A percentile compares a stretch with the other conserved stretches of the same genome.
These are phyloP conservation scores for Mariannaea elegans DNA, from an alignment of 2,329 filamentous ascomycete species.

Conservation along the genomic window DNA sequence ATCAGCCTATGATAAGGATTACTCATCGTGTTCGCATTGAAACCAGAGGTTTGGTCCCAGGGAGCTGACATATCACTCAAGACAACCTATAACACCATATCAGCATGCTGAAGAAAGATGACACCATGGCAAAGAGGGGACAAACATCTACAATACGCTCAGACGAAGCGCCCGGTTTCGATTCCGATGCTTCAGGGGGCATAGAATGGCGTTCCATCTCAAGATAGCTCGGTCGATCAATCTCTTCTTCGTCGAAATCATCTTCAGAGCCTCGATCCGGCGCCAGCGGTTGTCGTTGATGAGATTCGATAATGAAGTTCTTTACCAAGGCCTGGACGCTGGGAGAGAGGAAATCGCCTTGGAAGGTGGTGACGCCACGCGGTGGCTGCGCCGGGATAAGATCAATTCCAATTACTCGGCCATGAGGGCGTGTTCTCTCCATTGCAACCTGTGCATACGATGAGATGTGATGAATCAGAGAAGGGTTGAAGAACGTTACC, in stretches of 20 bases:
- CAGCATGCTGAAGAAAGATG: slow-evolving; percentile 7
- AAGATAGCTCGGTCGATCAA: slow-evolving; percentile 67
- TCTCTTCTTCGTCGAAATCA: slow-evolving; percentile 31
- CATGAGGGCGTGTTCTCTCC: slow-evolving; percentile 77
- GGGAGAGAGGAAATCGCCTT: slow-evolving; percentile 88
- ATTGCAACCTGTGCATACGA: slow-evolving; percentile 72
- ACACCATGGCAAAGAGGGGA: slow-evolving; percentile 16
- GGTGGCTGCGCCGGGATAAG: slow-evolving; percentile 93
- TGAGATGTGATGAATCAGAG: background rate
- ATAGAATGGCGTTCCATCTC: slow-evolving; percentile 65
- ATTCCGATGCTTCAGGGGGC: background rate
- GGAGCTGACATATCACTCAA: slow-evolving; percentile 99
- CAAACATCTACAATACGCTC: slow-evolving; percentile 73
- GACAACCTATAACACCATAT: slow-evolving; percentile 67
- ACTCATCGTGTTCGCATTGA: slow-evolving; percentile 90
- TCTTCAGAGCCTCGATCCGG: slow-evolving; percentile 23
- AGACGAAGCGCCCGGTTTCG: slow-evolving; percentile 32
- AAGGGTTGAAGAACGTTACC: slow-evolving; percentile 49
- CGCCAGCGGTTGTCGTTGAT: slow-evolving; percentile 36
- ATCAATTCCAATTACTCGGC: slow-evolving; percentile 89
- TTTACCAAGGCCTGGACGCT: slow-evolving; percentile 80
- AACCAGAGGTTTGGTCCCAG: slow-evolving; percentile 84
- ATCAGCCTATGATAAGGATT: slow-evolving; percentile 98
- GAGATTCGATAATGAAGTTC: slow-evolving; percentile 73
- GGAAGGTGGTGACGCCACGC: slow-evolving; percentile 89